Evolutionary conservation across 495 filamentous ascomycete genomes (phyloP), one percentile per base, ranked within the genome.

Genomic region (Endocarpon pusillum): DNA sequence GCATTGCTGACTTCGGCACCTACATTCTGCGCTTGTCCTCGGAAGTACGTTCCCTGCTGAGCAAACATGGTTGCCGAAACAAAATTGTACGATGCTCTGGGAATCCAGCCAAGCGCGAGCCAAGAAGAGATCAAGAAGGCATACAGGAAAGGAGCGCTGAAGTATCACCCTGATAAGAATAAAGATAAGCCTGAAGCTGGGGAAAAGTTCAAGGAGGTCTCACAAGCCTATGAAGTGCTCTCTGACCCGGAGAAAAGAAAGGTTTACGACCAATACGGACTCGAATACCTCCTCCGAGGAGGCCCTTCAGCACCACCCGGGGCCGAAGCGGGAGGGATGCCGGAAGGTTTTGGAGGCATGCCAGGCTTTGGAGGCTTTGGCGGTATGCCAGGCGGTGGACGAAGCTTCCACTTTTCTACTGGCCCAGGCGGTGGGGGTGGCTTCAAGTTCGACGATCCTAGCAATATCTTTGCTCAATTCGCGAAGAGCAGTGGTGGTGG

Each of bases 41-140:
- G n/a, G n/a, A n/a, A n/a, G n/a, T n/a, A n/a, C n/a, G n/a, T n/a
- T n/a, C n/a, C n/a, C n/a, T n/a, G n/a, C n/a, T n/a, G n/a, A n/a
- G n/a, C n/a, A 42, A 75, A 38, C 20, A 92, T 92, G 83, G 80
- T 85, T 32, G 77, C 78, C 38, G 83, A 92, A 58, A 81, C 76
- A 11, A 87, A 81, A 48, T 67, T 92, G 31, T 92, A 92, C 55
- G 78, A 91, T 54, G 56, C 66, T 24, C 60, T 92, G 31, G 66
- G 67, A 51, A 53, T 92, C 61, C 78, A 77, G 46, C 71, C 89
- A 8, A 68, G 73, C 35, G 82, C 87, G 3, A 68, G 70, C 2
- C 79, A 86, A 48, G 89, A 94, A 49, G 85, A 96, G 37, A 89
- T 99, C 55, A 94, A 93, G 57, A 99, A 99, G 48, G 89, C 76